Percentiles rank a stretch among this genome's conserved stretches.
These are phyloP conservation scores for Backusella westeae DNA, from an alignment of 192 early-diverging fungal genomes.

Conservation along the genomic window DNA sequence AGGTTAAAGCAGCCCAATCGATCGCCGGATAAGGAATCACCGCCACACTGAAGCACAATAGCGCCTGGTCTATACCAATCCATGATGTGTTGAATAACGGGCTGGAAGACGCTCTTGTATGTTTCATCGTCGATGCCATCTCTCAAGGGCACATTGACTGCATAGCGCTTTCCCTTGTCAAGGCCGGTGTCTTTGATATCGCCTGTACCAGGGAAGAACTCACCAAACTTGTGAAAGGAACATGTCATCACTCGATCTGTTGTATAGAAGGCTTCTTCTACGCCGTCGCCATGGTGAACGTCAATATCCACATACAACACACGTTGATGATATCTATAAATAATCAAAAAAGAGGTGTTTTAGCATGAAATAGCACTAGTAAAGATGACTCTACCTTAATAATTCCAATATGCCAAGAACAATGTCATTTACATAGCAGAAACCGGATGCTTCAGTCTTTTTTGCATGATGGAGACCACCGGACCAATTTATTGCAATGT, in stretches of 20 bases:
- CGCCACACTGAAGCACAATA: slow-evolving; percentile 95
- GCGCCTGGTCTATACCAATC: slow-evolving; percentile 92
- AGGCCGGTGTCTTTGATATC: slow-evolving; percentile 93
- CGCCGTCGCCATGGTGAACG: slow-evolving; percentile 98
- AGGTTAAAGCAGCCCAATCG: slow-evolving; percentile 94
- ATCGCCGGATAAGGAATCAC: slow-evolving; percentile 91
- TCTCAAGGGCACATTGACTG: slow-evolving; percentile 94
- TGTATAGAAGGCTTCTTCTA: slow-evolving; percentile 99
- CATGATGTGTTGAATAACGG: slow-evolving; percentile 78
- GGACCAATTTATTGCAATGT: slow-evolving; percentile 87
- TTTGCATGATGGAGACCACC: slow-evolving; percentile 86
- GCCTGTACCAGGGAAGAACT: slow-evolving; percentile 98
- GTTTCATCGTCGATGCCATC: slow-evolving; percentile 93
- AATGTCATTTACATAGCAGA: slow-evolving; percentile 97
- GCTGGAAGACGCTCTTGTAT: slow-evolving; percentile 89
- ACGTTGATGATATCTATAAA: slow-evolving; percentile 69
- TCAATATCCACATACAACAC: slow-evolving; percentile 99
- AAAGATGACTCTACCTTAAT: slow-evolving; percentile 48
- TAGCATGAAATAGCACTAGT: background rate
- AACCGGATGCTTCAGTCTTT: slow-evolving; percentile 85
- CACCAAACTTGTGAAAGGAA: slow-evolving; percentile 98
- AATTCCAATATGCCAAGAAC: slow-evolving; percentile 87
- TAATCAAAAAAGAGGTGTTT: background rate
- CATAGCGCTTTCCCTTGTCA: slow-evolving; percentile 86
- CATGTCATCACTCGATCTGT: slow-evolving; percentile 99